Evolutionary conservation across 202 grass and related monocot genomes (phyloP).

Genomic region (Setaria viridis): DNA sequence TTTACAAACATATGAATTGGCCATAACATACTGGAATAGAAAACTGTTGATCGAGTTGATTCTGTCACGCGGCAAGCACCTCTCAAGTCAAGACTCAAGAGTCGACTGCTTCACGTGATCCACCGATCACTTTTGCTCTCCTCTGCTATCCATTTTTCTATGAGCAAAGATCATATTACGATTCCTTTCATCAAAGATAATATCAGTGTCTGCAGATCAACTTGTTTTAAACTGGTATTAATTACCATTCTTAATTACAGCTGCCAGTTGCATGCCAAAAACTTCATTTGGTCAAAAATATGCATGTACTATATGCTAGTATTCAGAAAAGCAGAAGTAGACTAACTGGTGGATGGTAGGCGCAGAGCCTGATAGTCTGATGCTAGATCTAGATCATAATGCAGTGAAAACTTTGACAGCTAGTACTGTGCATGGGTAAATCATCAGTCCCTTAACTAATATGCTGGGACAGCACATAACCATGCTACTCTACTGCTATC

Average conservation of each 20-base stretch:
- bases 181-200: conserved; percentile 39
- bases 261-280: conserved; percentile 30
- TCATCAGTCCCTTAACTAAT: conserved; percentile 37
- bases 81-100: conserved; percentile 31
- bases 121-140: conserved; percentile 38
- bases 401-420: conserved; percentile 45
- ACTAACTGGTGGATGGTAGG: conserved; percentile 27
- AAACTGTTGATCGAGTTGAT: conserved; percentile 30
- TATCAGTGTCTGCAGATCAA: conserved; percentile 6
- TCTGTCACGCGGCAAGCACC: conserved; percentile 38
- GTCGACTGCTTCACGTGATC: conserved; percentile 68
- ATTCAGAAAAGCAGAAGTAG: conserved; percentile 33
- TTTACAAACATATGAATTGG: conserved; percentile 39
- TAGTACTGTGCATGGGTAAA: conserved; percentile 41
- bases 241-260: conserved; percentile 45
- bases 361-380: conserved; percentile 35
- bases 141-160: conserved; percentile 34
- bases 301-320: conserved; percentile 3
- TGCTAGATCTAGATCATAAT: conserved; percentile 51
- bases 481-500: conserved; percentile 13
- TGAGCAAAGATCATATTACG: conserved; percentile 28
- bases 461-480: conserved; percentile 26
- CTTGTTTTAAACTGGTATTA: conserved; percentile 27
- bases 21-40: not conserved
- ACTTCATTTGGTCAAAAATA: conserved; percentile 44